These are phyloP conservation scores for Sclerospora graminicola DNA, from an alignment of 352 stramenopile species.

Conservation along the genomic window DNA sequence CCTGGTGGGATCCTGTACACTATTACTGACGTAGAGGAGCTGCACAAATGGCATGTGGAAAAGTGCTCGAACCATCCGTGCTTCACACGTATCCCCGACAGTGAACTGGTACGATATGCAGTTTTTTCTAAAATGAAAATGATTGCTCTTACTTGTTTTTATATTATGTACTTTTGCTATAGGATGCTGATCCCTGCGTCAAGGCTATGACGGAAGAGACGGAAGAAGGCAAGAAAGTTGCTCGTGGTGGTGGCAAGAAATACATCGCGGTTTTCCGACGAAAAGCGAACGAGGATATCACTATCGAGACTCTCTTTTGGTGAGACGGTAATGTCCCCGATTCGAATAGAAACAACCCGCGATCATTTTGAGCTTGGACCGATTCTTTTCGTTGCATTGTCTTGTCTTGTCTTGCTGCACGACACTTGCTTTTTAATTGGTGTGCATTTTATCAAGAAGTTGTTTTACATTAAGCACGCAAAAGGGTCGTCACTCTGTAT, in stretches of 20 bases:
- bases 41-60: constrained; percentile 96
- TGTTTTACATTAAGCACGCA: constrained; percentile 45
- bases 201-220: constrained; percentile 94
- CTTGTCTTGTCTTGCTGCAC: constrained; percentile 9
- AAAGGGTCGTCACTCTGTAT: constrained; percentile 53
- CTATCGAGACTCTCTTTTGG: constrained; percentile 59
- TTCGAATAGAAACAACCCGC: no score
- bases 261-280: constrained; percentile 78
- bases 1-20: constrained; percentile 92
- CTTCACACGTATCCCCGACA: constrained; percentile 86
- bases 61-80: constrained; percentile 91
- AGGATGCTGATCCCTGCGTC: constrained; percentile 88
- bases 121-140: no score
- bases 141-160: no score
- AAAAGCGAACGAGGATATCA: constrained; percentile 48
- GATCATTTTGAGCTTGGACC: no score
- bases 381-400: no score
- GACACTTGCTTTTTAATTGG: constrained; percentile 10
- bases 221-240: constrained; percentile 98
- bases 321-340: constrained; percentile 8
- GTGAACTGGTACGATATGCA: constrained; percentile 73
- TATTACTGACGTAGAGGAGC: constrained; percentile 98
- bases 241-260: constrained; percentile 83
- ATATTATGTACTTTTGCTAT: neutral
- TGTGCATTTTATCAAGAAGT: constrained; percentile 1